Evolutionary conservation across 2,329 filamentous ascomycete species (phyloP), one percentile per base, ranked within the genome.

Genomic region (Coniochaeta prunicola): DNA sequence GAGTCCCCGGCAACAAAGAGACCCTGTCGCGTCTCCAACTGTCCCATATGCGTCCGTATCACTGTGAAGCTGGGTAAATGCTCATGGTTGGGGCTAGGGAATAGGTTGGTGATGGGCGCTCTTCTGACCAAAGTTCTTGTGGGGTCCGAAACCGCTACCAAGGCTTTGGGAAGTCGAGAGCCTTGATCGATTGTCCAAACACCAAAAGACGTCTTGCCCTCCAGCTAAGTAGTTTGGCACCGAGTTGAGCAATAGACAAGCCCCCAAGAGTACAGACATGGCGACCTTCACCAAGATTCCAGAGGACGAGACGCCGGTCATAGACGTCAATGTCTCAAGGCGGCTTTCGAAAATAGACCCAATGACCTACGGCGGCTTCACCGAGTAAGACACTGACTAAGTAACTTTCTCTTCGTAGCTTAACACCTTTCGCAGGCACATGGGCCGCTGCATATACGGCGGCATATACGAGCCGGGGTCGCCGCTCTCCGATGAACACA

Each of bases 391-490:
- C 19, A 28, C 12, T 7, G 3, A 30, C 34, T 17, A 17, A n/a
- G 26, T 7, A 21, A 56, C 48, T 33, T 34, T 53, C 8, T 7
- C 40, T 33, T 28, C 26, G 6, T 38, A 13, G 19, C 17, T n/a
- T 8, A 48, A 57, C 8, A 28, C 17, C 36, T 26, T 34, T 56
- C 57, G 13, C 53, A 91, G 88, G 66, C 91, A 94, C 73, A 94
- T 94, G 90, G 90, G 90, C 66, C 85, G 90, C 62, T 94, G 90
- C 77, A 92, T 94, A 68, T 93, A 94, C 70, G 89, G 89, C 63
- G 90, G 91, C 63, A 88, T 94, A 69, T 93, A 92, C 73, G 90
- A 93, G 65, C 90, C 89, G 1, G 82, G 80, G 34, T 92, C 86
- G 70, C 75, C 84, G 3, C 79, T 92, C n/a, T 86, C 88, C 2